Evolutionary conservation across 2,329 filamentous ascomycete species (phyloP), one percentile per base, ranked within the genome.

Genomic region (Cylindrodendrum hubeiense): DNA sequence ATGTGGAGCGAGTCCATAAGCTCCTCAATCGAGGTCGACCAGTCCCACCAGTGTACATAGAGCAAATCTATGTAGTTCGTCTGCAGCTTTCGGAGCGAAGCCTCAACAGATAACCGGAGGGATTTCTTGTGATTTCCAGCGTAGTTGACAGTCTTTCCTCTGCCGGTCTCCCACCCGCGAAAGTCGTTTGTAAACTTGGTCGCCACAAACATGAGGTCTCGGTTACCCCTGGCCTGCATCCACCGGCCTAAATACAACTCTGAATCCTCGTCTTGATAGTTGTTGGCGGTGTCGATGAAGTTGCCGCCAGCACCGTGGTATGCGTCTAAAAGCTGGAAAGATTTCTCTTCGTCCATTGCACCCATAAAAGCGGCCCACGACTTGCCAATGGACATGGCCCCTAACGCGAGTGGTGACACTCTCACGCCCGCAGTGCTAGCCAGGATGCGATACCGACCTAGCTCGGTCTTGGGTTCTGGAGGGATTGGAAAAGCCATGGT

Each of bases 271-370:
- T 84, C 70, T 70, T 90, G 85, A 76, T 90, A 90, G 68, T 81
- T 82, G 78, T 85, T 87, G 70, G 86, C 78, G 0, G 88, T 91
- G 76, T 92, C 90, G 74, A 92, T 90, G 76, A 92, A 91, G 79
- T 92, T 92, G 15, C 90, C 90, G 4, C 89, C 89, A 0, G 83
- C 79, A 17, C 82, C 80, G 56, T 80, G 83, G 77, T 84, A 91
- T 60, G 82, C 83, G 68, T 91, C 88, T 2, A 91, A 81, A 5
- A 91, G 81, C 52, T 83, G 80, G 72, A 90, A 89, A 0, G 85
- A 78, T 12, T 80, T 73, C 30, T 86, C 82, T 73, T 90, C 88
- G 72, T 81, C 79, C 78, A 86, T 86, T 56, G 81, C 81, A 13
- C 87, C 87, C 80, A 90, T 80, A 22, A 78, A 71, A 0, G 74